Evolutionary conservation across 116 monocot species (phyloP).

Genomic region (Trichopus zeylanicus): DNA sequence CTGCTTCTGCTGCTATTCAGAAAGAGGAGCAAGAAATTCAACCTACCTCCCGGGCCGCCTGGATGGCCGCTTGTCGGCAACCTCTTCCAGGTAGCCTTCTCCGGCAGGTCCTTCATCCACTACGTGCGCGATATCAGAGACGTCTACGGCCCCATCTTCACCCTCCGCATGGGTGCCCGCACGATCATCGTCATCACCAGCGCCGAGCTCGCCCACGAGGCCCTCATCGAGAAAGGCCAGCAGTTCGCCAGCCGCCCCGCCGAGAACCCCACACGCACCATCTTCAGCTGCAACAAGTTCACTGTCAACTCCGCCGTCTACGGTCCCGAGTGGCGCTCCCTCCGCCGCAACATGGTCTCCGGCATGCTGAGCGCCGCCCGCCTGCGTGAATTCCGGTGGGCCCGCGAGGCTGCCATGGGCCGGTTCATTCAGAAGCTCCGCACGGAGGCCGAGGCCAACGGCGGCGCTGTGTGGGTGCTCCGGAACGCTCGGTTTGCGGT

Average conservation of each 20-base stretch:
- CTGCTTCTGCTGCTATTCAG: background rate
- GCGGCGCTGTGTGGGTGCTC: constrained; percentile 66
- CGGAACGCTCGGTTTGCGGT: constrained; percentile 79
- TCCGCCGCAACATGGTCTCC: constrained; percentile 41
- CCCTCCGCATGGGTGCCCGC: constrained; percentile 63
- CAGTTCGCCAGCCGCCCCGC: constrained; percentile 59
- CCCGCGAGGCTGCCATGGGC: constrained; percentile 42
- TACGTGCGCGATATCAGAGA: constrained; percentile 45
- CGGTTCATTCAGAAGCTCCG: constrained; percentile 47
- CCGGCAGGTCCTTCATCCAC: constrained; percentile 69
- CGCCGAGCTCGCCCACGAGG: constrained; percentile 64
- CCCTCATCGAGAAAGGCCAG: constrained; percentile 49
- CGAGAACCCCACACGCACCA: constrained; percentile 57
- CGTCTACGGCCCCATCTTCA: constrained; percentile 67
- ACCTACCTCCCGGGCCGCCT: constrained; percentile 28
- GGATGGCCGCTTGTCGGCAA: constrained; percentile 70
- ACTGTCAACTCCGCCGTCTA: constrained; percentile 29
- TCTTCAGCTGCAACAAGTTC: constrained; percentile 51
- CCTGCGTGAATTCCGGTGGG: constrained; percentile 36
- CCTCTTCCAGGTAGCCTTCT: constrained; percentile 60
- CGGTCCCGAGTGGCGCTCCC: constrained; percentile 34
- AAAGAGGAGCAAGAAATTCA: background rate
- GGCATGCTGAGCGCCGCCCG: constrained; percentile 25
- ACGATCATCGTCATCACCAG: constrained; percentile 53
- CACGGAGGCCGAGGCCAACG: constrained; percentile 43